Percentiles rank a stretch among this genome's conserved stretches.
Evolutionary conservation across 495 filamentous ascomycete species (phyloP).

Genomic region (Trypethelium eluteriae): DNA sequence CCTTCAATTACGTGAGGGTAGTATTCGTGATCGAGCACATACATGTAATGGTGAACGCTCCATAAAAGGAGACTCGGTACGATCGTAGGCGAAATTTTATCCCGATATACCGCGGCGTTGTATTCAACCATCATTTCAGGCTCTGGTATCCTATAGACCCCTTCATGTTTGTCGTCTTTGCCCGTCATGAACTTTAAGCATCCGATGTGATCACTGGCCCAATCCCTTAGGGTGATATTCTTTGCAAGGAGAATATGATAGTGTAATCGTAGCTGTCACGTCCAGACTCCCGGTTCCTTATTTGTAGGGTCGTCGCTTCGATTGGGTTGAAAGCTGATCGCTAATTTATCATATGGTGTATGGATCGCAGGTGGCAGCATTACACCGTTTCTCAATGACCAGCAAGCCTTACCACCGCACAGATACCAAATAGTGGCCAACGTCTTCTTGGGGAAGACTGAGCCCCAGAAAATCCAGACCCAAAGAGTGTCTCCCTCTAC

Average conservation of each 20-base stretch:
- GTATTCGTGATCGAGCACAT: background rate
- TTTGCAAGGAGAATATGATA: background rate
- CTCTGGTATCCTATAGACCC: background rate
- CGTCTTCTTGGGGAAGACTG: slow-evolving; percentile 1
- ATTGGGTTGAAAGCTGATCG: slow-evolving; percentile 4
- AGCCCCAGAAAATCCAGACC: slow-evolving; percentile 7
- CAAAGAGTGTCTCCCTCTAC: slow-evolving; percentile 4
- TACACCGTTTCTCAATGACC: background rate
- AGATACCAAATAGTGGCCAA: slow-evolving; percentile 5
- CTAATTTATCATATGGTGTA: background rate
- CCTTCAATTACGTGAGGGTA: background rate
- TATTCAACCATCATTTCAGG: background rate
- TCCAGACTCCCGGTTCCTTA: background rate
- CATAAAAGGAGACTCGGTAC: slow-evolving; percentile 7
- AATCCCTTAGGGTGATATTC: background rate
- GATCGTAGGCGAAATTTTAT: background rate
- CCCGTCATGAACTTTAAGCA: background rate
- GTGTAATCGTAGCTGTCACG: slow-evolving; percentile 1
- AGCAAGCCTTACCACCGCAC: slow-evolving; percentile 4
- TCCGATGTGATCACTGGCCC: background rate
- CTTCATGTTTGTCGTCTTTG: background rate
- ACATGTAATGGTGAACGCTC: slow-evolving; percentile 8
- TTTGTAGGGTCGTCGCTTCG: background rate
- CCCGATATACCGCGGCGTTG: background rate
- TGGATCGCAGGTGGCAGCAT: background rate